phyloP scores from a whole-genome alignment of 441 rosid genomes.

The Adansonia grandidieri region DNA sequence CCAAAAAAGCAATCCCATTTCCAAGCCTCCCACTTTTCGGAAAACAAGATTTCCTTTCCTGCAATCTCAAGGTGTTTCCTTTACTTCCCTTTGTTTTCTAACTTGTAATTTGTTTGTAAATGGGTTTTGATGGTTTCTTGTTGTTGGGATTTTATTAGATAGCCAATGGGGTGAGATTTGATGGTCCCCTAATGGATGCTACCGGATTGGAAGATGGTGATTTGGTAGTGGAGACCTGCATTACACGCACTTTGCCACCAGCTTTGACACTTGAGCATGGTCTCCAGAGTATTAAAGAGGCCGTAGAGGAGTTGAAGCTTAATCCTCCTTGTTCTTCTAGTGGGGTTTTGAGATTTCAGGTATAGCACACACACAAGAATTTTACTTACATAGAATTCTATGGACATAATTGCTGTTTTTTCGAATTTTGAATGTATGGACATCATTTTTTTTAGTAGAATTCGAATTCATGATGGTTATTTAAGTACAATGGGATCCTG shows the following conservation, averaged over 20 bases:
- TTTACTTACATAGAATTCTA: not conserved
- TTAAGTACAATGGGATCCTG: constrained; percentile 14
- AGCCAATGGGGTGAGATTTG: constrained; percentile 56
- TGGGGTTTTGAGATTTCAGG: constrained; percentile 81
- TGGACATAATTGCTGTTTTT: constrained; percentile 15
- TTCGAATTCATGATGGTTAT: constrained; percentile 4
- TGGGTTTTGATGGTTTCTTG: constrained; percentile 19
- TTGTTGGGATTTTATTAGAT: constrained; percentile 36
- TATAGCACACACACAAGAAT: constrained; percentile 23
- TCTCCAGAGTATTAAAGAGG: constrained; percentile 56
- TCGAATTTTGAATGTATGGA: not conserved
- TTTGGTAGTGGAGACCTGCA: constrained; percentile 61
- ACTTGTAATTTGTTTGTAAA: not conserved
- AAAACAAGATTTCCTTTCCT: constrained; percentile 26
- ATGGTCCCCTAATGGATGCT: constrained; percentile 56
- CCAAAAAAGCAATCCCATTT: constrained; percentile 19
- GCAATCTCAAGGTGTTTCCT: constrained; percentile 33
- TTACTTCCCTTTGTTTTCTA: not conserved
- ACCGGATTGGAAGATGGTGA: constrained; percentile 48
- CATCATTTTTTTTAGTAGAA: not conserved
- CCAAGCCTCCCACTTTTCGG: constrained; percentile 31
- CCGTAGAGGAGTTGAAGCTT: constrained; percentile 60
- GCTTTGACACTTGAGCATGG: constrained; percentile 81
- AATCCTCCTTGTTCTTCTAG: constrained; percentile 63
- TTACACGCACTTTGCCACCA: constrained; percentile 72